Percentiles rank a stretch among this genome's conserved stretches.
phyloP scores from a whole-genome alignment of 2,329 filamentous ascomycete genomes.

The Decorospora gaudefroyi region DNA sequence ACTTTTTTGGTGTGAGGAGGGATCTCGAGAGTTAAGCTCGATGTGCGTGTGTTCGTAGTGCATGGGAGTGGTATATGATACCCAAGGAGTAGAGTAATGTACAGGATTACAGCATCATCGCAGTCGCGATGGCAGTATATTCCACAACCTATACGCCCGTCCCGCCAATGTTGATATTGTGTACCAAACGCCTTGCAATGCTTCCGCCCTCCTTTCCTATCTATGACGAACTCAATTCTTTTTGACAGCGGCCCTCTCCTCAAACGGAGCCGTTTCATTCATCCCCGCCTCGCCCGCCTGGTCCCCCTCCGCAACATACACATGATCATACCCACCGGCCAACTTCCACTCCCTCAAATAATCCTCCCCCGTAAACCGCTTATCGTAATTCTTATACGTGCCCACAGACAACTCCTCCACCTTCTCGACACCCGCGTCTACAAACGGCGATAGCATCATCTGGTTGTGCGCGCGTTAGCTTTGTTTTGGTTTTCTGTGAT shows the following conservation, averaged over 20 bases:
- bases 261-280: conserved; percentile 36
- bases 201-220: not conserved
- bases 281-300: conserved; percentile 3
- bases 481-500: too few species aligned
- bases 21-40: conserved; percentile 14
- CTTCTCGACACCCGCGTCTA: conserved; percentile 63
- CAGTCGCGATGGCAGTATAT: too few species aligned
- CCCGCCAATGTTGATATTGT: too few species aligned
- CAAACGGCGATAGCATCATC: conserved; percentile 84
- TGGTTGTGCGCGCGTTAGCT: too few species aligned
- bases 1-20: conserved; percentile 86
- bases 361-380: conserved; percentile 38
- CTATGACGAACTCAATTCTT: too few species aligned
- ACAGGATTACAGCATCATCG: conserved; percentile 8
- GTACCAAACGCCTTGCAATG: conserved; percentile 6
- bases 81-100: conserved; percentile 14
- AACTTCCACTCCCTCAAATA: conserved; percentile 45
- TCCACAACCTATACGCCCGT: too few species aligned
- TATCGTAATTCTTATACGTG: conserved; percentile 25
- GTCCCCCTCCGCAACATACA: conserved; percentile 15
- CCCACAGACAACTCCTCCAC: conserved; percentile 18
- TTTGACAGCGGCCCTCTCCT: conserved; percentile 27
- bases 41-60: conserved; percentile 1
- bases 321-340: conserved; percentile 37
- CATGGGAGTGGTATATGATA: conserved; percentile 11